Evolutionary conservation across 768 basidiomycete species (phyloP), one percentile per base, ranked within the genome.

Genomic region (Lentinula raphanica): DNA sequence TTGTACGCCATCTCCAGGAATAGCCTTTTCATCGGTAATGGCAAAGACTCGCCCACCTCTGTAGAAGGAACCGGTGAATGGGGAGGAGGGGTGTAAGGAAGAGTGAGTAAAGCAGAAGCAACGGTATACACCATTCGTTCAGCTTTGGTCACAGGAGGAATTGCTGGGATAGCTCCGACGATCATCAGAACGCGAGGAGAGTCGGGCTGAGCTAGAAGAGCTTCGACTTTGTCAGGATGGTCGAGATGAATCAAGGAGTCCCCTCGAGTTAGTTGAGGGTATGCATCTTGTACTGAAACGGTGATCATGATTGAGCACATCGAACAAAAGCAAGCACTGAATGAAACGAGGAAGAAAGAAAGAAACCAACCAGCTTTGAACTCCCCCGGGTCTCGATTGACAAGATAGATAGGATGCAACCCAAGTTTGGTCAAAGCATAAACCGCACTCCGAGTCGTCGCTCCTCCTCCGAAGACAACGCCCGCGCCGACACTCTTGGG

Each of bases 321-420:
- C n/a, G n/a, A n/a, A n/a, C n/a, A 5, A 17, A 38, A 36, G 15
- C 11, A 27, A 31, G 19, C 15, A 39, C 13, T 42, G n/a, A 9
- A 13, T 19, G n/a, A 29, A 28, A 39, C n/a, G 19, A 35, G 12
- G 19, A 29, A 1, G 17, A 13, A 50, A 35, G 46, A 8, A n/a
- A 38, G 28, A 32, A 5, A 35, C 44, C 32, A 19, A 45, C 39
- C 54, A 1, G 60, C 66, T 9, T 61, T 51, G 21, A 75, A 67
- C 60, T 75, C 73, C 5, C 64, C 63, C 5, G 54, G 60, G 54
- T 72, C 72, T 19, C 74, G 68, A 56, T 72, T 70, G 48, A 67
- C 60, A 54, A 68, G 62, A 55, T 68, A 72, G 19, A 64, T 67
- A 74, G 85, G 82, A 80, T 39, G 79, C 79, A 78, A 85, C 78